Evolutionary conservation across 78 protist species (phyloP).

Genomic region (Cavenderia fasciculata): DNA sequence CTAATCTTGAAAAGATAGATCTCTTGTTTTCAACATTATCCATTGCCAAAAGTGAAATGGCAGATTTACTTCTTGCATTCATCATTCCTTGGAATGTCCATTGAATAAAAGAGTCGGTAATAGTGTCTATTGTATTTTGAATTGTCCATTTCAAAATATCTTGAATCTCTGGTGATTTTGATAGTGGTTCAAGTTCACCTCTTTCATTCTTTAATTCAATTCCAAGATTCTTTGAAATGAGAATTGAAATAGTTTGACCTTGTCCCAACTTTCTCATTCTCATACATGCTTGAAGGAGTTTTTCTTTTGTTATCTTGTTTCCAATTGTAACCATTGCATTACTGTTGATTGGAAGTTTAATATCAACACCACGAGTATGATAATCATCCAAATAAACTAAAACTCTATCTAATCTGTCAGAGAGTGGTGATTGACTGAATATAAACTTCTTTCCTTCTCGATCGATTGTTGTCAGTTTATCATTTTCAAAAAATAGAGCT

Average conservation of each 20-base stretch:
- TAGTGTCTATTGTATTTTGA: not conserved
- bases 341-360: not conserved
- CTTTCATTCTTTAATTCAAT: too few species aligned
- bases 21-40: not conserved
- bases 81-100: not conserved
- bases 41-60: not conserved
- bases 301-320: not conserved
- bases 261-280: slow-evolving; percentile 25
- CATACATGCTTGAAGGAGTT: slow-evolving; percentile 2
- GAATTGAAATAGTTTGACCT: not conserved
- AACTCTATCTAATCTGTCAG: not conserved
- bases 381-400: slow-evolving; percentile 14
- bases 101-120: not conserved
- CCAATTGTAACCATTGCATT: slow-evolving; percentile 24
- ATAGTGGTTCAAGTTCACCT: too few species aligned
- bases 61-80: too few species aligned
- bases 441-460: slow-evolving; percentile 3
- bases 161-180: not conserved
- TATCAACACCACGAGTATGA: slow-evolving; percentile 37
- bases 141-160: not conserved
- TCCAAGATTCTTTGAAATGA: too few species aligned
- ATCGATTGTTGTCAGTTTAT: not conserved
- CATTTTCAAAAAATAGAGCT: not conserved
- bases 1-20: not conserved
- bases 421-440: not conserved